Base-by-base conservation (phyloP, 2,329 filamentous ascomycete genomes). In the Ophiostoma sp. region DNA sequence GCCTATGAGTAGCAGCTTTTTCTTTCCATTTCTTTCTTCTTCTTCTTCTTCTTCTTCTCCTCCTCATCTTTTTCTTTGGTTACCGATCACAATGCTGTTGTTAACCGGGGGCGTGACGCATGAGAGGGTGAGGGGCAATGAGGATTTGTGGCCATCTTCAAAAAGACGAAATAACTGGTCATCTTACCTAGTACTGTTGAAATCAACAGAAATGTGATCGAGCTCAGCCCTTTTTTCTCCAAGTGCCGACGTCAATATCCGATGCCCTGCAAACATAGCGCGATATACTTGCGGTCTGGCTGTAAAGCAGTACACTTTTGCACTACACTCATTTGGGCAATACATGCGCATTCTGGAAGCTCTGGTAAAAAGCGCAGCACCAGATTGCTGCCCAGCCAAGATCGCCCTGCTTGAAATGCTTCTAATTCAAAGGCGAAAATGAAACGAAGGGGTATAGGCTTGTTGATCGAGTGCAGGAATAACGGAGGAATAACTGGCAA, bases 381-480 rank as follows among this genome's bases (percentile, higher is more conserved):
- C 45, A 47, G n/a, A n/a, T 12, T 27, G 49, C 8, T 14, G 18
- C n/a, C 49, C 49, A 55, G 49, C 49, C 49, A 55, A 55, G 49
- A 27, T 55, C 49, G 18, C 18, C 49, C n/a, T 27, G 11, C 49
- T n/a, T 8, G 9, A 55, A 55, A 55, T 55, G 49, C 49, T 55
- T 55, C 49, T 55, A 55, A 55, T 55, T 55, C 49, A 18, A 55
- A 18, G 49, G n/a, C 18, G 27, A 41, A 42, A 63, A 63, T 63
- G 60, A 63, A 63, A 63, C 60, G 14, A 18, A 16, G 36, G 60
- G 40, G 38, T 42, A 63, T 42, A 40, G 36, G 49, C n/a, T 11
- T 42, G 60, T 18, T 41, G 7, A 40, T 41, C 6, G 60, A 63
- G 60, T 42, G 60, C 60, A 63, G 60, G 60, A 63, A 63, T 42